Evolutionary conservation across 2,329 filamentous ascomycete genomes (phyloP).

Genomic region (Pseudogymnoascus sp.): DNA sequence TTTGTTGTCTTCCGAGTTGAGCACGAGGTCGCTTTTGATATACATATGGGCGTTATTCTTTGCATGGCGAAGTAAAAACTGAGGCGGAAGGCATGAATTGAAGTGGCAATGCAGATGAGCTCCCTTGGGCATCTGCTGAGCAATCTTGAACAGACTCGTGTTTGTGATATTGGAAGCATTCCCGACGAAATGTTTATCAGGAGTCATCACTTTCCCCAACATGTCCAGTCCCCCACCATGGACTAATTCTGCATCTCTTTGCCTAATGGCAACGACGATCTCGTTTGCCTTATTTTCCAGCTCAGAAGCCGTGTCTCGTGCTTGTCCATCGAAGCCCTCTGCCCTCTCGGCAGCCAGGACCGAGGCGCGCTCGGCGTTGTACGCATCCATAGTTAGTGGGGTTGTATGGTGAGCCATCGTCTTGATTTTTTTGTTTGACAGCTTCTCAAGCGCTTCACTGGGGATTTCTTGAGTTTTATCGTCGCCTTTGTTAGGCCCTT

Average conservation of each 20-base stretch:
- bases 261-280: slow-evolving; percentile 23
- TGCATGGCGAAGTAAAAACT: slow-evolving; percentile 49
- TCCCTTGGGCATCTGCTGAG: slow-evolving; percentile 59
- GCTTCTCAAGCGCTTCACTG: neutral
- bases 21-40: slow-evolving; percentile 52
- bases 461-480: neutral
- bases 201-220: neutral
- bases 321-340: slow-evolving; percentile 24
- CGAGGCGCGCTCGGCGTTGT: slow-evolving; percentile 2
- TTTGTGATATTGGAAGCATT: slow-evolving; percentile 45
- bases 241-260: slow-evolving; percentile 21
- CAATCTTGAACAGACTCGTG: slow-evolving; percentile 50
- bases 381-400: slow-evolving; percentile 1
- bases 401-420: neutral
- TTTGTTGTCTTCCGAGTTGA: slow-evolving; percentile 29
- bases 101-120: slow-evolving; percentile 69
- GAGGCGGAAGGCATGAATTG: slow-evolving; percentile 61
- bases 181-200: slow-evolving; percentile 50
- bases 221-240: slow-evolving; percentile 16
- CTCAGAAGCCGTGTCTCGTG: slow-evolving; percentile 16
- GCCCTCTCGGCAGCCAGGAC: slow-evolving; percentile 20
- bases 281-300: slow-evolving; percentile 22
- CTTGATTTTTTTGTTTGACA: neutral
- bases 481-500: neutral
- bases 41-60: slow-evolving; percentile 55